Evolutionary conservation across 441 rosid species (phyloP).

Genomic region (Dalechampia spathulata): DNA sequence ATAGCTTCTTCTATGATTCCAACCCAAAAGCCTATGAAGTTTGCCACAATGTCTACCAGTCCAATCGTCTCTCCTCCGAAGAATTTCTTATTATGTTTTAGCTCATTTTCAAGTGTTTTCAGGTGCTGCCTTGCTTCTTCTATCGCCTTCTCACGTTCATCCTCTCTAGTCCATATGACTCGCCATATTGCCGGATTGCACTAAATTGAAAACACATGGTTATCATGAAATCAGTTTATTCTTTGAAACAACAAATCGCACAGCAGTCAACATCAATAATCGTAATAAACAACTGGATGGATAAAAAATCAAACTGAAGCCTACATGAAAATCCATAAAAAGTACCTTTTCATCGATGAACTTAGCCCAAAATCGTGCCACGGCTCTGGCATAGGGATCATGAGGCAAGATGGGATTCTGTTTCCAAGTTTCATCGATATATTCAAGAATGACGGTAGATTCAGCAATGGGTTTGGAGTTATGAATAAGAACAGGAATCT

Average conservation of each 20-base stretch:
- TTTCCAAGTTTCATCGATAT: constrained; percentile 17
- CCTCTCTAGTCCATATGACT: constrained; percentile 18
- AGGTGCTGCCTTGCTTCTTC: constrained; percentile 34
- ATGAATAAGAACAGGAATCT: constrained; percentile 17
- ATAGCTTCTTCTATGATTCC: constrained; percentile 16
- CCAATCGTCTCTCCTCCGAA: constrained; percentile 24
- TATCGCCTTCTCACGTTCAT: constrained; percentile 25
- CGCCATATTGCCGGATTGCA: constrained; percentile 21
- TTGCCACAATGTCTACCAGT: constrained; percentile 29
- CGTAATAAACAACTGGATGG: no score
- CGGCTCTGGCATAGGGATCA: constrained; percentile 45
- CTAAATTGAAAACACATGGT: constrained; percentile 15
- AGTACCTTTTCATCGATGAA: constrained; percentile 49
- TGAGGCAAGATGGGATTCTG: constrained; percentile 37
- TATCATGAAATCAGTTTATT: no score
- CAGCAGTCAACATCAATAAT: no score
- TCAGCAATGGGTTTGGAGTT: background rate
- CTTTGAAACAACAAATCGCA: no score
- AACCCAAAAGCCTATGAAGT: constrained; percentile 25
- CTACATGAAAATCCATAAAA: no score
- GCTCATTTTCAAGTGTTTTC: no score
- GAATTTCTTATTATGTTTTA: no score
- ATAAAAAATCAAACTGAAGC: no score
- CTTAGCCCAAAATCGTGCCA: constrained; percentile 54
- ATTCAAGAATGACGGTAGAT: constrained; percentile 15